Evolutionary conservation across 1,284 basidiomycete species (phyloP).

Genomic region (Apiotrichum porosum): DNA sequence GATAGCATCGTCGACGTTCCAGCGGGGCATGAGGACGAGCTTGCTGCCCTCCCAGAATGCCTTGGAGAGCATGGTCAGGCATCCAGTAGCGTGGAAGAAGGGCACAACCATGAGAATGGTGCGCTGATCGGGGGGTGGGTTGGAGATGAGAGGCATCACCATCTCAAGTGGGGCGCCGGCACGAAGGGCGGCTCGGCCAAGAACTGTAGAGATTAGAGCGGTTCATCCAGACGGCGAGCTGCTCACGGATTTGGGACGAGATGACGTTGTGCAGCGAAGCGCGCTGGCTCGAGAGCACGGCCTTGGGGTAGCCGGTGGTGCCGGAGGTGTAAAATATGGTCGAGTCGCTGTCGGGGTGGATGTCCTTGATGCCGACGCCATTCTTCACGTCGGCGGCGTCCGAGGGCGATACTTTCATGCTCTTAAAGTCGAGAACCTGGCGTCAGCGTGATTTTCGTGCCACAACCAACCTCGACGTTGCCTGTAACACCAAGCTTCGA

Average conservation of each 20-base stretch:
- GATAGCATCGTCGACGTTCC: slow-evolving; percentile 35
- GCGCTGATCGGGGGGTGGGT: slow-evolving; percentile 1
- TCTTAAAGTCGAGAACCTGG: slow-evolving; percentile 3
- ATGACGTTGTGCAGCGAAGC: slow-evolving; percentile 36
- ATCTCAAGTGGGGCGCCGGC: slow-evolving; percentile 28
- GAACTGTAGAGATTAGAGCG: slow-evolving; percentile 14
- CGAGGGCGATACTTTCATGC: not conserved
- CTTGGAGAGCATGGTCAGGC: slow-evolving; percentile 35
- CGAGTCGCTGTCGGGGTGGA: slow-evolving; percentile 35
- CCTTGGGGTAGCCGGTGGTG: slow-evolving; percentile 38
- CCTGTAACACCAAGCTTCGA: too few relatives aligned
- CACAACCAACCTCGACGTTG: too few relatives aligned
- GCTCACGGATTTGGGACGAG: slow-evolving; percentile 32
- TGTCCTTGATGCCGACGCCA: slow-evolving; percentile 13
- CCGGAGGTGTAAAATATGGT: slow-evolving; percentile 38
- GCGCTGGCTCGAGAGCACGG: slow-evolving; percentile 38
- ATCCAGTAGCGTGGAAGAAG: slow-evolving; percentile 44
- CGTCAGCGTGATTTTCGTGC: too few relatives aligned
- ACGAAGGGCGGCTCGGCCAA: slow-evolving; percentile 29
- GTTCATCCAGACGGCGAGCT: too few relatives aligned
- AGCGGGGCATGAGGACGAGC: slow-evolving; percentile 35
- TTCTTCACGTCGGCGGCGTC: not conserved
- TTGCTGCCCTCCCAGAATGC: slow-evolving; percentile 36
- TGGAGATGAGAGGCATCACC: slow-evolving; percentile 18
- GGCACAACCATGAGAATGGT: slow-evolving; percentile 31